Evolutionary conservation across 2,329 filamentous ascomycete species (phyloP).

Genomic region (Aureobasidium leucospermi): DNA sequence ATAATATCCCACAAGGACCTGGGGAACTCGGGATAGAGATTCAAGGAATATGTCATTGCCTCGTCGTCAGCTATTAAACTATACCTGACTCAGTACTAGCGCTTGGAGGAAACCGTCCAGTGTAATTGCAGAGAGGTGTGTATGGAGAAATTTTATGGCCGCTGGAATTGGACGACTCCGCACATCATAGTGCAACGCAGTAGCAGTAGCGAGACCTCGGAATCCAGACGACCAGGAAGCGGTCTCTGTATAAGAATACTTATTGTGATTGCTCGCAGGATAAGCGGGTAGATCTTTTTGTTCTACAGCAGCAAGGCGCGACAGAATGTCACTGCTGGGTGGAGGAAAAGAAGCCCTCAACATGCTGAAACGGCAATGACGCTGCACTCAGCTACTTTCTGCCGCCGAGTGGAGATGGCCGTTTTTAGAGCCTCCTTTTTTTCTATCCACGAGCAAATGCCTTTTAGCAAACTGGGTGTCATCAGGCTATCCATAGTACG

Average conservation of each 20-base stretch:
- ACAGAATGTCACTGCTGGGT: neutral
- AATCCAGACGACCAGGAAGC: neutral
- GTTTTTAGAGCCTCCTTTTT: conserved; percentile 9
- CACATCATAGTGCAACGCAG: neutral
- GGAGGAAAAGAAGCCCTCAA: neutral
- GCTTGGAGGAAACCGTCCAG: neutral
- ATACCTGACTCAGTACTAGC: neutral
- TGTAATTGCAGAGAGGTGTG: neutral
- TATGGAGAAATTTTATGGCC: neutral
- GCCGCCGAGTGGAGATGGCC: conserved; percentile 3
- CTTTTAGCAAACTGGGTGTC: neutral
- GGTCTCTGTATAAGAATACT: neutral
- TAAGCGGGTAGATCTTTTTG: neutral
- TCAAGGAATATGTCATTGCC: conserved; percentile 1
- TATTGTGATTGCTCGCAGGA: neutral
- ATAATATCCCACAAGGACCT: neutral
- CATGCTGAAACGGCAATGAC: conserved; percentile 10
- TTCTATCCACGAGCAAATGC: neutral
- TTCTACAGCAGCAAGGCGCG: neutral
- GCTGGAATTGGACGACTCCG: neutral
- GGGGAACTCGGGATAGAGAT: neutral
- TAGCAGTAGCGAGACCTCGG: neutral
- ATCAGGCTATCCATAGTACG: neutral
- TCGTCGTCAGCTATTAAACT: neutral
- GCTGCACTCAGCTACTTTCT: neutral